phyloP scores from a whole-genome alignment of 345 rosid genomes.

The Punica granatum region DNA sequence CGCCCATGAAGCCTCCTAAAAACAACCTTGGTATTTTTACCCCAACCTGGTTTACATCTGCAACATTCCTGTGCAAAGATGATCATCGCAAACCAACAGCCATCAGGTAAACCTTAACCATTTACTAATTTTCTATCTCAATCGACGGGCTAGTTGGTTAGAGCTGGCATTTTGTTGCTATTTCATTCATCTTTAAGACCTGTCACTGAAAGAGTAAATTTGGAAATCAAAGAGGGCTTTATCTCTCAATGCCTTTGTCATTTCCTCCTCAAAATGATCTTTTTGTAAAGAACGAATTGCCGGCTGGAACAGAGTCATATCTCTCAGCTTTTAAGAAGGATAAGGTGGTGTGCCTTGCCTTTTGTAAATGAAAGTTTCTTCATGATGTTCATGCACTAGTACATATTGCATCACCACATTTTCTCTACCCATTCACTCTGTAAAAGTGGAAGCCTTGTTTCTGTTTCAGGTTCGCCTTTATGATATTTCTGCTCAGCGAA shows the following conservation, averaged over 20 bases:
- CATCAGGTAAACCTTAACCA: slow-evolving; percentile 49
- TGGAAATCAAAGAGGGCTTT: background rate
- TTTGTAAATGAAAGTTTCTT: background rate
- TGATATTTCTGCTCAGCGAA: slow-evolving; percentile 85
- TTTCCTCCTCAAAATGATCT: background rate
- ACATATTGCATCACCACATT: background rate
- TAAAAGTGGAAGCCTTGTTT: slow-evolving; percentile 3
- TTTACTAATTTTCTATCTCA: background rate
- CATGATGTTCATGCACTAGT: background rate
- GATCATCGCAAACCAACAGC: slow-evolving; percentile 80
- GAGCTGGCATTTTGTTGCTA: background rate
- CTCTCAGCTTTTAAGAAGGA: background rate
- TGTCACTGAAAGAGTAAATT: background rate
- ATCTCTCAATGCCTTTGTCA: background rate
- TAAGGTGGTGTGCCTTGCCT: background rate
- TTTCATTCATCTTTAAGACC: background rate
- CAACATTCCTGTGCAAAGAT: slow-evolving; percentile 58
- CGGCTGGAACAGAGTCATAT: background rate
- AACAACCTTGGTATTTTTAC: slow-evolving; percentile 84
- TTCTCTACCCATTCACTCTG: background rate
- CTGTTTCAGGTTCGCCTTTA: slow-evolving; percentile 67
- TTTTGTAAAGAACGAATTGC: background rate
- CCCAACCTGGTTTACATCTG: slow-evolving; percentile 93
- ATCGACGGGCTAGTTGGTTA: background rate
- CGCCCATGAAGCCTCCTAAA: slow-evolving; percentile 55